Conservation (phyloP, 257 asterid genomes). For the Leptodermis oblonga region DNA sequence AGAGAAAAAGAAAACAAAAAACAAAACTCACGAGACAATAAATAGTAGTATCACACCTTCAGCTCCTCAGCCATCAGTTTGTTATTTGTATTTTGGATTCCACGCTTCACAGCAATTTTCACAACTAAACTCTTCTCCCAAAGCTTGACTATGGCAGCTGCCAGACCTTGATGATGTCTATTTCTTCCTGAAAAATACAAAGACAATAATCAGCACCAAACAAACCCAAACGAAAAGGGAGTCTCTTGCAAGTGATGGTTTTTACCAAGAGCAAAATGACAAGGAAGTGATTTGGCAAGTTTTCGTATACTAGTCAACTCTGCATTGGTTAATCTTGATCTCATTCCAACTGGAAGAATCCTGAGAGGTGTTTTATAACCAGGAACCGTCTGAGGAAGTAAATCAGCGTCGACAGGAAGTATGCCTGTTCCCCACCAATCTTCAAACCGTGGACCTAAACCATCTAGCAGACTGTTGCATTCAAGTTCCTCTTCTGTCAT, state of each 20-base stretch:
- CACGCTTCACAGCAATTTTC: conserved; percentile 98
- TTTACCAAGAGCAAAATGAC: conserved; percentile 96
- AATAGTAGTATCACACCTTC: conserved; percentile 50
- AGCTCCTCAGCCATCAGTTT: conserved; percentile 93
- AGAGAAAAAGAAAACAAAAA: background rate
- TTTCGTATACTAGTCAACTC: conserved; percentile 91
- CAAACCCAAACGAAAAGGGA: conserved; percentile 9
- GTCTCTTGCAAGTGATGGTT: conserved; percentile 9
- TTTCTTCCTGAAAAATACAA: conserved; percentile 66
- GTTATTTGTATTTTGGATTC: conserved; percentile 96
- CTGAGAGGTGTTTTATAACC: conserved; percentile 94
- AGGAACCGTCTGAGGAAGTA: conserved; percentile 77
- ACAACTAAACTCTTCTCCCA: conserved; percentile 96
- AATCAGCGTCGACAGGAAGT: conserved; percentile 97
- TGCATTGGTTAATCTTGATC: conserved; percentile 83
- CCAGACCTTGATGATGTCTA: conserved; percentile 96
- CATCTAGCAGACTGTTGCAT: conserved; percentile 62
- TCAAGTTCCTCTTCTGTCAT: conserved; percentile 74
- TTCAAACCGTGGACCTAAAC: conserved; percentile 93
- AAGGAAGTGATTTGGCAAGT: conserved; percentile 83
- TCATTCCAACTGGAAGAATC: conserved; percentile 94
- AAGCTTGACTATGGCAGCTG: conserved; percentile 77
- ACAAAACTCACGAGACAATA: conserved; percentile 14
- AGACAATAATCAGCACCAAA: conserved; percentile 10
- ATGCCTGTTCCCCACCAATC: conserved; percentile 99